Conservation (phyloP, 495 filamentous ascomycete genomes). For the Podospora australis region DNA sequence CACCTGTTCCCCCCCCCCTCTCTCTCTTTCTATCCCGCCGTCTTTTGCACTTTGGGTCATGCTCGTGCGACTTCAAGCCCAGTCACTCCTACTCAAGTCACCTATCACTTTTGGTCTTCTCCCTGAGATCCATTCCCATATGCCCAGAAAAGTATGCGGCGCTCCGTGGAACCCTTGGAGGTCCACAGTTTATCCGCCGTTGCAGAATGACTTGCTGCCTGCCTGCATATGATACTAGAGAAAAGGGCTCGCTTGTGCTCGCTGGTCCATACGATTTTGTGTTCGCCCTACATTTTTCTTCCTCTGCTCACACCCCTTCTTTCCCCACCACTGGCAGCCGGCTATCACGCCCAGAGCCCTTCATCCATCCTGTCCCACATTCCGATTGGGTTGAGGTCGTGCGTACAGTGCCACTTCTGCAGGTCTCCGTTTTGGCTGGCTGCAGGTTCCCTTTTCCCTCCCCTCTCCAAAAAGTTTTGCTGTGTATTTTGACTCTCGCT, state of each 20-base stretch:
- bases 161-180: background rate
- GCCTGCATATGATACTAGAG: background rate
- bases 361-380: background rate
- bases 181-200: background rate
- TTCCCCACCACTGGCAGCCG: background rate
- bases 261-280: background rate
- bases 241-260: background rate
- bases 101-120: background rate
- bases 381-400: background rate
- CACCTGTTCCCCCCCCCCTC: background rate
- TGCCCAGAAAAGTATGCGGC: background rate
- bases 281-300: background rate
- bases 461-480: background rate
- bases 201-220: conserved; percentile 16
- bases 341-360: background rate
- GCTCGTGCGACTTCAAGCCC: background rate
- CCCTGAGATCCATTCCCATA: background rate
- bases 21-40: background rate
- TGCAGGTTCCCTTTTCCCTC: background rate
- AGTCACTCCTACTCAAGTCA: background rate
- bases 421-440: background rate
- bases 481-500: background rate
- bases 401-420: background rate
- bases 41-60: background rate
- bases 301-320: background rate